Conservation (phyloP, 179 eudicot genomes). For the Camellia oleifera region DNA sequence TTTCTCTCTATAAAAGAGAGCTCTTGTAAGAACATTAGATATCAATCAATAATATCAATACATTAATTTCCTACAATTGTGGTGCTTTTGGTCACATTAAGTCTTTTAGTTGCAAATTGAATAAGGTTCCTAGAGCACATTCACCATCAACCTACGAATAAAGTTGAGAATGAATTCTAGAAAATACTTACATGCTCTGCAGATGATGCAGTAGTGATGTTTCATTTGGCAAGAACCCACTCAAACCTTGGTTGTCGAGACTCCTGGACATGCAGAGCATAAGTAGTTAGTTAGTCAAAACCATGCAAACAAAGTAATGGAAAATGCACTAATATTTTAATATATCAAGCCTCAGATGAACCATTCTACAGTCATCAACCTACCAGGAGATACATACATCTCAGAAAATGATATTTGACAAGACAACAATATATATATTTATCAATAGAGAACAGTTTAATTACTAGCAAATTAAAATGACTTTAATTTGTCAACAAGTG, state of each 20-base stretch:
- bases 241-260: conserved; percentile 93
- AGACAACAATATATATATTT: background rate
- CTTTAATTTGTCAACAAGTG: background rate
- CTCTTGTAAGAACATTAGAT: too few relatives aligned
- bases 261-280: conserved; percentile 49
- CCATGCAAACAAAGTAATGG: background rate
- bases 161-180: conserved; percentile 4
- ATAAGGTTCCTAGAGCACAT: too few relatives aligned
- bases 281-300: background rate
- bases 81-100: too few relatives aligned
- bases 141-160: background rate
- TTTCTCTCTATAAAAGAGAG: too few relatives aligned
- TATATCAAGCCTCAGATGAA: conserved; percentile 5
- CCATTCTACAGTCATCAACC: background rate
- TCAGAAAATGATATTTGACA: background rate
- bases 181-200: conserved; percentile 75
- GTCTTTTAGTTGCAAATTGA: too few relatives aligned
- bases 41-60: too few relatives aligned
- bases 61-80: too few relatives aligned
- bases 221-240: conserved; percentile 75
- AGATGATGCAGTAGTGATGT: conserved; percentile 71
- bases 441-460: background rate
- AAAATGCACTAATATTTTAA: background rate
- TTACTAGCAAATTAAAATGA: background rate
- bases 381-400: background rate